These are phyloP conservation scores for Syncephalastrum monosporum DNA, from an alignment of 371 early-diverging fungal genomes.

Conservation along the genomic window DNA sequence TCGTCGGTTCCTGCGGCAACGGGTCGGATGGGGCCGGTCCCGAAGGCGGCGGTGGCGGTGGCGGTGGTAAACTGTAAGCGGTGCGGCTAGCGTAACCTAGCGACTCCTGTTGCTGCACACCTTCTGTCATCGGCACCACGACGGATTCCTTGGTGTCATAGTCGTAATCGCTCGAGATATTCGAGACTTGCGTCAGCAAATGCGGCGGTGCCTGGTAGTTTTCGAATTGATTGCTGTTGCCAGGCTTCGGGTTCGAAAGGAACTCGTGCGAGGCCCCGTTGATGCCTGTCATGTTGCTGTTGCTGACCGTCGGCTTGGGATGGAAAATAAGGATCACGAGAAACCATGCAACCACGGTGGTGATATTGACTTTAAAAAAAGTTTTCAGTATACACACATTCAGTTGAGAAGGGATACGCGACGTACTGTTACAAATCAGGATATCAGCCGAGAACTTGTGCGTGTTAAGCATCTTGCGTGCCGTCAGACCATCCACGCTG, in stretches of 20 bases:
- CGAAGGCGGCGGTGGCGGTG: slow-evolving; percentile 10
- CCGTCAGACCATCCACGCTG: slow-evolving; percentile 41
- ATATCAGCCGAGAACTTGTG: slow-evolving; percentile 52
- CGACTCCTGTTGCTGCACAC: neutral
- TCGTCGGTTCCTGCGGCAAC: too few relatives aligned
- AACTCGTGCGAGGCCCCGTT: slow-evolving; percentile 14
- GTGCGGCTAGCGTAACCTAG: neutral
- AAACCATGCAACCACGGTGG: slow-evolving; percentile 32
- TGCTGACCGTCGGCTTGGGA: slow-evolving; percentile 21
- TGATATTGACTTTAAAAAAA: slow-evolving; percentile 29
- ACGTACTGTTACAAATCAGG: slow-evolving; percentile 48
- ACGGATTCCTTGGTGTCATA: slow-evolving; percentile 18
- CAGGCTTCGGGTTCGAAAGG: slow-evolving; percentile 12
- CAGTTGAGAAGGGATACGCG: neutral
- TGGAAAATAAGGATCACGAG: slow-evolving; percentile 46
- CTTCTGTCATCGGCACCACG: slow-evolving; percentile 11
- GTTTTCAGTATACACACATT: too few relatives aligned
- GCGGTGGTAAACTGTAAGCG: slow-evolving; percentile 5
- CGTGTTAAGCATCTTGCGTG: slow-evolving; percentile 25
- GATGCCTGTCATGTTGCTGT: neutral
- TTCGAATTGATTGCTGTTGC: slow-evolving; percentile 8
- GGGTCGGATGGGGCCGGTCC: too few relatives aligned
- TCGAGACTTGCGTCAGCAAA: slow-evolving; percentile 18
- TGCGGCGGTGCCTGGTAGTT: slow-evolving; percentile 14
- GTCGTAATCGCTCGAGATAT: slow-evolving; percentile 19